phyloP scores from a whole-genome alignment of 2,329 filamentous ascomycete species.

The Colletotrichum incanum region DNA sequence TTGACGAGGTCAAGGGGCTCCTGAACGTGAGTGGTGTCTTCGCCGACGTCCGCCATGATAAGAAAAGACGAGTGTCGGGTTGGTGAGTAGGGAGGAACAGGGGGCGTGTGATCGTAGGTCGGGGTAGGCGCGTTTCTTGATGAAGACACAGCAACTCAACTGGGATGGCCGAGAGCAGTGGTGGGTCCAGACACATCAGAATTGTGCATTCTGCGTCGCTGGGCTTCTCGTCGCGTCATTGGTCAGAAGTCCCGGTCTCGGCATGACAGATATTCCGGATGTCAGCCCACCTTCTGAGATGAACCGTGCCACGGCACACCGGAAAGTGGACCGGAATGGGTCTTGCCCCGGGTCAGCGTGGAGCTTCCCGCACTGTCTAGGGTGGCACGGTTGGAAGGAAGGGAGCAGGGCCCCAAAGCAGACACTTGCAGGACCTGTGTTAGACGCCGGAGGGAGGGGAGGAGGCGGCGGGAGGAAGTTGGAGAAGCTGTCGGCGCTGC shows the following conservation, averaged over 20 bases:
- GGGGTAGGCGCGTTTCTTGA: slow-evolving; percentile 3
- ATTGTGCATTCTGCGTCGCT: slow-evolving; percentile 30
- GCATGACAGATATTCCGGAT: slow-evolving; percentile 27
- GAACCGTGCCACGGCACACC: slow-evolving; percentile 31
- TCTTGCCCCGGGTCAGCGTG: slow-evolving; percentile 35
- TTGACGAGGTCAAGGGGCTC: slow-evolving; percentile 97
- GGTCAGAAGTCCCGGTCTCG: not conserved
- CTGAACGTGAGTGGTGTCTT: slow-evolving; percentile 80
- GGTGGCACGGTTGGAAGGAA: slow-evolving; percentile 36
- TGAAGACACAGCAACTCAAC: slow-evolving; percentile 31
- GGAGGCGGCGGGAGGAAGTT: slow-evolving; percentile 16
- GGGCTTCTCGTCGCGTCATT: slow-evolving; percentile 9
- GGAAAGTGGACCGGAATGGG: slow-evolving; percentile 39
- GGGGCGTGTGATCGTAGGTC: not conserved
- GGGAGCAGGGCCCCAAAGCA: slow-evolving; percentile 36
- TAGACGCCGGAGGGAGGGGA: slow-evolving; percentile 13
- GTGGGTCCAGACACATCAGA: slow-evolving; percentile 38
- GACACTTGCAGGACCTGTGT: slow-evolving; percentile 34
- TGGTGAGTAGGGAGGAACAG: slow-evolving; percentile 1
- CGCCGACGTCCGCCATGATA: slow-evolving; percentile 87
- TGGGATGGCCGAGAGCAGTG: slow-evolving; percentile 29
- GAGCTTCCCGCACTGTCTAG: slow-evolving; percentile 36
- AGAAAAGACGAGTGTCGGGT: slow-evolving; percentile 17
- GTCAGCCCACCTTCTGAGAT: slow-evolving; percentile 12
- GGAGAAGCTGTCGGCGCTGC: slow-evolving; percentile 23